Base-by-base conservation (phyloP, 495 filamentous ascomycete genomes). In the Xylaria acuta region DNA sequence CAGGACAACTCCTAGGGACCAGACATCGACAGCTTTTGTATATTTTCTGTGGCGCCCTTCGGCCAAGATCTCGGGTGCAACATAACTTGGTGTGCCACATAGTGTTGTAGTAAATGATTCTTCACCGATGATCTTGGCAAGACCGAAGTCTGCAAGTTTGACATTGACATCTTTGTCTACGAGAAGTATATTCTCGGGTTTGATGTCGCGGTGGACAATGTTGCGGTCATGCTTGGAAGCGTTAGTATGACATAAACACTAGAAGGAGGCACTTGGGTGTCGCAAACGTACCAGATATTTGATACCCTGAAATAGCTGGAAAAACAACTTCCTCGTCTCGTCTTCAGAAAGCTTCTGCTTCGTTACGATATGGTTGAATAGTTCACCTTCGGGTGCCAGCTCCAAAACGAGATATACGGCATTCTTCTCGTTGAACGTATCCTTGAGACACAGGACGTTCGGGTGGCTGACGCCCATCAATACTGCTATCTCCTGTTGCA, bases 41-140 rank as follows among this genome's bases (percentile, higher is more conserved):
- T 99, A 99, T 77, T 91, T 92, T 60, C 97, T 90, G 60, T 92
- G 87, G 71, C 87, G 89, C 30, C 86, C 88, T 69, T 92, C 91
- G 74, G 94, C 90, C 14, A 99, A 83, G 67, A 99, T 98, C 77
- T 99, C 97, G 2, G 97, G 97, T 0, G 97, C 97, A 73, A 98
- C 97, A 80, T 99, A 93, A 79, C 93, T 96, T 58, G 96, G 96
- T 18, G 96, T 99, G 69, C 96, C 96, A 80, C 96, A 99, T 79
- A 99, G 84, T 0, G 97, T 98, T 4, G 96, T 98, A 9, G 97
- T 98, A 76, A 99, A 99, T 2, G 95, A 98, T 74, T 98, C 94
- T 80, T 98, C 97, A 36, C 97, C 97, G 77, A 98, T 97, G 74
- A 98, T 98, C 80, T 99, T 99, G 30, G 97, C 96, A 36, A 99